phyloP scores from a whole-genome alignment of 495 filamentous ascomycete genomes.

The Letharia columbiana region DNA sequence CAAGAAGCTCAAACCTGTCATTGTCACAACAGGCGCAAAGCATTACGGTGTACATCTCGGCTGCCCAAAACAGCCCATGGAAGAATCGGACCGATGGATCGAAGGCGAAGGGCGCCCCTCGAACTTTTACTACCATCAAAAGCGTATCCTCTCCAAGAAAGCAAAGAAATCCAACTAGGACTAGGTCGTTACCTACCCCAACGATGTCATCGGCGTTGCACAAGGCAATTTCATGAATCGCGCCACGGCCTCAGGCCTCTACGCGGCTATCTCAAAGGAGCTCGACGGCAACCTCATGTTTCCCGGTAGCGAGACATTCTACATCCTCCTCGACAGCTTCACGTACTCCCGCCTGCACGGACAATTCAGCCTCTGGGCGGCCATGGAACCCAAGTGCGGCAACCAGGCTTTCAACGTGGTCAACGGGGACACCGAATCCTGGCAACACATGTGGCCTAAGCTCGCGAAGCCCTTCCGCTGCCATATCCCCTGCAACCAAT shows the following conservation, averaged over 20 bases:
- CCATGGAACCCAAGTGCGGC: constrained; percentile 31
- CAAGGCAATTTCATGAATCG: constrained; percentile 51
- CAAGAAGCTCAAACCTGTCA: constrained; percentile 39
- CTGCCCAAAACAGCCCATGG: constrained; percentile 37
- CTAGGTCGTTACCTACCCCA: constrained; percentile 44
- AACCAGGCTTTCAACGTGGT: constrained; percentile 50
- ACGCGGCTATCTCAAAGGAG: constrained; percentile 42
- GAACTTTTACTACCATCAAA: constrained; percentile 37
- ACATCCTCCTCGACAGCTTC: constrained; percentile 42
- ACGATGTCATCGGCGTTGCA: constrained; percentile 36
- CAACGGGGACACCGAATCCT: constrained; percentile 47
- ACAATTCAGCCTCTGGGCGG: constrained; percentile 46
- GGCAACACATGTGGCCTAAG: constrained; percentile 49
- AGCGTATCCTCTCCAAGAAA: constrained; percentile 34
- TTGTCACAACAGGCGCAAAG: constrained; percentile 47
- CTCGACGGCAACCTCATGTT: constrained; percentile 39
- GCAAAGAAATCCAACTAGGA: constrained; percentile 31
- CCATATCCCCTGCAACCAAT: constrained; percentile 40
- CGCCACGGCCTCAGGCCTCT: constrained; percentile 40
- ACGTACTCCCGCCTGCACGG: constrained; percentile 44
- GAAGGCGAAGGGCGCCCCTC: constrained; percentile 30
- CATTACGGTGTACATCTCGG: constrained; percentile 51
- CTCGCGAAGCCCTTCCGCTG: constrained; percentile 28
- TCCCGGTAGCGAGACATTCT: constrained; percentile 41
- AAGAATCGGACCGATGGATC: constrained; percentile 39